Conservation (phyloP, 2,329 filamentous ascomycete genomes). For the Aureobasidium sp. region DNA sequence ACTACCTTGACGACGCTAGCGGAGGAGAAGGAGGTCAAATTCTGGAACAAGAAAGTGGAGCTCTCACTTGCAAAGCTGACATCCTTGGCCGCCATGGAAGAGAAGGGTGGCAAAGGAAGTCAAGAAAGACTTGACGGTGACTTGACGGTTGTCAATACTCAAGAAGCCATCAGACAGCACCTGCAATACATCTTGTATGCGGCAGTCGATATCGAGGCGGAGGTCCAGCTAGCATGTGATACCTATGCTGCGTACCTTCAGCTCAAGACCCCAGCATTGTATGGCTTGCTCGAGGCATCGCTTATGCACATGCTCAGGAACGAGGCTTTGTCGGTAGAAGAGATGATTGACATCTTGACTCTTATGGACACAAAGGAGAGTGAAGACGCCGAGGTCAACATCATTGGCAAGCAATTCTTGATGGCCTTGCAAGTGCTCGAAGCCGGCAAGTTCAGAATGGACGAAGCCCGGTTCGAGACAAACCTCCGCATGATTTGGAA, state of each 20-base stretch:
- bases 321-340: slow-evolving; percentile 54
- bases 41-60: slow-evolving; percentile 93
- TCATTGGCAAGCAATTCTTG: slow-evolving; percentile 60
- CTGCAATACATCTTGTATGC: slow-evolving; percentile 60
- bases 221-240: slow-evolving; percentile 58
- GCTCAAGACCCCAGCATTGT: slow-evolving; percentile 56
- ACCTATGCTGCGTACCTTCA: slow-evolving; percentile 15
- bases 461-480: slow-evolving; percentile 51
- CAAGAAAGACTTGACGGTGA: slow-evolving; percentile 43
- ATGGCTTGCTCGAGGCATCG: slow-evolving; percentile 62
- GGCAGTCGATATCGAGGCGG: slow-evolving; percentile 74
- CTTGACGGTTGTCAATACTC: slow-evolving; percentile 66
- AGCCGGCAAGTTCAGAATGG: slow-evolving; percentile 45
- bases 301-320: slow-evolving; percentile 65
- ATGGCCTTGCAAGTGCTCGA: slow-evolving; percentile 58
- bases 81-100: slow-evolving; percentile 54
- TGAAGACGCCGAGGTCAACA: slow-evolving; percentile 40
- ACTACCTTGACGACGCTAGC: slow-evolving; percentile 65
- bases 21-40: slow-evolving; percentile 62
- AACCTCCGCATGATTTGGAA: slow-evolving; percentile 71
- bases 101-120: slow-evolving; percentile 16
- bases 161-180: slow-evolving; percentile 68
- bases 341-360: slow-evolving; percentile 70
- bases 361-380: slow-evolving; percentile 56
- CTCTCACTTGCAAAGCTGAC: slow-evolving; percentile 81